phyloP scores from a whole-genome alignment of 2,329 filamentous ascomycete genomes.

The Fusarium sp. region DNA sequence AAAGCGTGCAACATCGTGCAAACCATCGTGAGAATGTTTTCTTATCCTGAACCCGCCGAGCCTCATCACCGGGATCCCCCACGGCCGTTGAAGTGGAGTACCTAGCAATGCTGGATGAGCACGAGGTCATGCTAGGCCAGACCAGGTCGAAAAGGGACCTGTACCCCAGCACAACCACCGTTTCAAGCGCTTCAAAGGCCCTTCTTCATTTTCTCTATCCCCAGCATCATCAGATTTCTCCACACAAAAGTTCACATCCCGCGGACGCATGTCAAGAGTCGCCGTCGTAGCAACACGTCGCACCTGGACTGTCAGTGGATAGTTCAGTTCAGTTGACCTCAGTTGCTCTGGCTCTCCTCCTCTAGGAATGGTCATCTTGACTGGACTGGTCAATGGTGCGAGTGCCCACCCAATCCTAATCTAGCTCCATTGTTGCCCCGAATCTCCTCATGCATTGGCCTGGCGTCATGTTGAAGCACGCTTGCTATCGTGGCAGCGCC shows the following conservation, averaged over 20 bases:
- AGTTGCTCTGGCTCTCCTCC: conserved; percentile 4
- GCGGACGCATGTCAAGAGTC: conserved; percentile 41
- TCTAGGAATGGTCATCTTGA: conserved; percentile 27
- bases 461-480: conserved; percentile 47
- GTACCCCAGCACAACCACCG: conserved; percentile 39
- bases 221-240: conserved; percentile 41
- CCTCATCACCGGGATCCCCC: conserved; percentile 30
- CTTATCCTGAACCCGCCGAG: conserved; percentile 33
- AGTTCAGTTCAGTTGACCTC: conserved; percentile 13
- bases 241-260: conserved; percentile 39
- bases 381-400: conserved; percentile 40
- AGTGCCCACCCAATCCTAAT: conserved; percentile 46
- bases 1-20: conserved; percentile 15
- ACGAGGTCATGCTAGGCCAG: conserved; percentile 21
- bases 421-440: conserved; percentile 41
- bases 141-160: conserved; percentile 23
- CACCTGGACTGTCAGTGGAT: conserved; percentile 40
- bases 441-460: conserved; percentile 41
- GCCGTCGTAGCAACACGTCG: conserved; percentile 45
- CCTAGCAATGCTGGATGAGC: conserved; percentile 8
- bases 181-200: conserved; percentile 24
- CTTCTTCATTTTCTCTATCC: conserved; percentile 29
- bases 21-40: conserved; percentile 25
- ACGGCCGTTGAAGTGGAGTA: conserved; percentile 24
- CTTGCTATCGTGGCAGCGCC: conserved; percentile 56